Evolutionary conservation across 2,329 filamentous ascomycete species (phyloP), one percentile per base, ranked within the genome.

Genomic region (Cryphonectria parasitica): DNA sequence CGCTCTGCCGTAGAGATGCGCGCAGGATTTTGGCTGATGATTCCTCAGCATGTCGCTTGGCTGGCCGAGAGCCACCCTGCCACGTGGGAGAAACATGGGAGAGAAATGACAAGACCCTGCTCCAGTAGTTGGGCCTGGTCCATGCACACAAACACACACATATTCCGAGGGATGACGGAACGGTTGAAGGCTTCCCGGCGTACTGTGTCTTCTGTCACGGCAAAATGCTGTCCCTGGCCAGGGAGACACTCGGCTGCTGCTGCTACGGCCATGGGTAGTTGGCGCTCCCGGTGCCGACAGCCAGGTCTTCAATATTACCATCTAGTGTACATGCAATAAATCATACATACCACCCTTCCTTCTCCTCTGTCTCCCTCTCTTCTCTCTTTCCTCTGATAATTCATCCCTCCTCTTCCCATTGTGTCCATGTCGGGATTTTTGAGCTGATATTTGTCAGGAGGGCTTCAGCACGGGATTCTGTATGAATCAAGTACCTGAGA

Each of bases 1-100:
- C 15, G 25, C 25, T 31, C 15, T 11, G 13, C 28, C 13, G 28
- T n/a, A 61, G 34, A 34, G 58, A 61, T 61, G 34, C 34, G 58
- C 58, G 34, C 34, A 61, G 58, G 31, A 61, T 61, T 36, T 36
- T 19, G 6, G 56, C 25, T 60, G 28, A 15, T 63, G 60, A 22
- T 41, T 63, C 60, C 39, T 62, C 8, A 15, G 60, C 19, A 62
- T 28, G 60, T 54, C n/a, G 25, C 25, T 31, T 56, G 58, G 28
- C 41, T 25, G 43, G 36, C 62, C 41, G 43, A 49, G 62, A 52
- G 43, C 62, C 62, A 31, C 62, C 49, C 43, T 64, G 25, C 62
- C 62, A 64, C 62, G 62, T 64, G 62, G 62, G 62, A 31, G 62
- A 25, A 22, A 49, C 62, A 43, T 64, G n/a, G 62, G 62, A 64